Conservation (phyloP, 1,284 basidiomycete genomes). For the Trichosporon sp. region DNA sequence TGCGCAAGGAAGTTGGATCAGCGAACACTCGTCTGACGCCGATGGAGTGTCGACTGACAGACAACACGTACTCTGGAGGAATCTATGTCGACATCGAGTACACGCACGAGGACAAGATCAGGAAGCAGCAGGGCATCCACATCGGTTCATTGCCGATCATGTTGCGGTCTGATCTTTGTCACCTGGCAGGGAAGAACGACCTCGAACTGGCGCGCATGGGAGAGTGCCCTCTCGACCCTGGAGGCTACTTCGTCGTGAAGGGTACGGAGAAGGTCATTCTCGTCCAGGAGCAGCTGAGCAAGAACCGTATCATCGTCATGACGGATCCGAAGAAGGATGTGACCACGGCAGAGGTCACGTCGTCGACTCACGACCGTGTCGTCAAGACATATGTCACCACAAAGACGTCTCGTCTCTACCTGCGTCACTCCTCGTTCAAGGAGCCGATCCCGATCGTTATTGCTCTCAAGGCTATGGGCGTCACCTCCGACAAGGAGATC, state of each 20-base stretch:
- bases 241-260: slow-evolving; percentile 98
- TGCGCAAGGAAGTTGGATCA: slow-evolving; percentile 72
- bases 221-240: slow-evolving; percentile 96
- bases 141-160: slow-evolving; percentile 96
- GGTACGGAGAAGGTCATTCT: slow-evolving; percentile 99
- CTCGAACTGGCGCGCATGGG: slow-evolving; percentile 82
- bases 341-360: slow-evolving; percentile 95
- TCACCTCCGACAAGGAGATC: slow-evolving; percentile 97
- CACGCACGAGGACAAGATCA: slow-evolving; percentile 83
- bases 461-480: slow-evolving; percentile 91
- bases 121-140: slow-evolving; percentile 73
- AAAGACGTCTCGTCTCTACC: slow-evolving; percentile 88
- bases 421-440: slow-evolving; percentile 97
- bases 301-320: slow-evolving; percentile 99
- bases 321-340: slow-evolving; percentile 82
- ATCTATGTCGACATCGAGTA: slow-evolving; percentile 96
- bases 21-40: slow-evolving; percentile 70
- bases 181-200: slow-evolving; percentile 71
- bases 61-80: slow-evolving; percentile 91
- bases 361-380: slow-evolving; percentile 97
- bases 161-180: slow-evolving; percentile 91
- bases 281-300: slow-evolving; percentile 97
- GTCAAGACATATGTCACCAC: slow-evolving; percentile 98
- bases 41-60: slow-evolving; percentile 94
- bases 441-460: slow-evolving; percentile 96